Percentiles rank a stretch among this genome's conserved stretches.
Evolutionary conservation across 768 basidiomycete species (phyloP).

Genomic region (Pseudohyphozyma bogoriensis): DNA sequence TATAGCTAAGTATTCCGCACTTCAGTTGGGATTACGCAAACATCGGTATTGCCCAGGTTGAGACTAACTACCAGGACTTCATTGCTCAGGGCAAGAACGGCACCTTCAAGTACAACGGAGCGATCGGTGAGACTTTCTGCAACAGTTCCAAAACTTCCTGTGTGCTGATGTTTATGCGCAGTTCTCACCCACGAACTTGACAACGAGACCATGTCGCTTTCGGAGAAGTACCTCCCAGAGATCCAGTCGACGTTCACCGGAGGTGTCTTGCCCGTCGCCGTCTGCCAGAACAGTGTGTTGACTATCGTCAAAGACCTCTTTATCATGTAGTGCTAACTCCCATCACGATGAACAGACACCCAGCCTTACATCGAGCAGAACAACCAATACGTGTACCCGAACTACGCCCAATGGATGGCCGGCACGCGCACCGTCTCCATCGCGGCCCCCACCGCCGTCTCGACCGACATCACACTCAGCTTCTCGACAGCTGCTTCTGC

Average conservation of each 20-base stretch:
- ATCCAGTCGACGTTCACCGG: conserved; percentile 34
- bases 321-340: no score
- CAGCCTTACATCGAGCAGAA: conserved; percentile 15
- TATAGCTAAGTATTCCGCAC: background rate
- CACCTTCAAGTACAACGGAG: conserved; percentile 32
- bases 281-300: no score
- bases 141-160: no score
- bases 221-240: conserved; percentile 28
- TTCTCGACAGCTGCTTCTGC: no score
- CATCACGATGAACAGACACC: no score
- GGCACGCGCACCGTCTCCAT: conserved; percentile 20
- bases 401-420: conserved; percentile 12
- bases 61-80: conserved; percentile 35
- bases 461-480: no score
- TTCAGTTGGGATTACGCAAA: conserved; percentile 9
- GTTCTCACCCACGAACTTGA: conserved; percentile 7
- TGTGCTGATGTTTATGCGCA: no score
- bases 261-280: conserved; percentile 34
- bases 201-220: conserved; percentile 38
- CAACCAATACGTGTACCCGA: background rate
- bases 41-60: conserved; percentile 16
- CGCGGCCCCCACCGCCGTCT: conserved; percentile 15
- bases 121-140: no score
- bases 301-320: no score
- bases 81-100: conserved; percentile 32